A percentile compares a stretch with the other conserved stretches of the same genome.
Evolutionary conservation across 352 stramenopile species (phyloP).

Genomic region (Phytophthora meadii): DNA sequence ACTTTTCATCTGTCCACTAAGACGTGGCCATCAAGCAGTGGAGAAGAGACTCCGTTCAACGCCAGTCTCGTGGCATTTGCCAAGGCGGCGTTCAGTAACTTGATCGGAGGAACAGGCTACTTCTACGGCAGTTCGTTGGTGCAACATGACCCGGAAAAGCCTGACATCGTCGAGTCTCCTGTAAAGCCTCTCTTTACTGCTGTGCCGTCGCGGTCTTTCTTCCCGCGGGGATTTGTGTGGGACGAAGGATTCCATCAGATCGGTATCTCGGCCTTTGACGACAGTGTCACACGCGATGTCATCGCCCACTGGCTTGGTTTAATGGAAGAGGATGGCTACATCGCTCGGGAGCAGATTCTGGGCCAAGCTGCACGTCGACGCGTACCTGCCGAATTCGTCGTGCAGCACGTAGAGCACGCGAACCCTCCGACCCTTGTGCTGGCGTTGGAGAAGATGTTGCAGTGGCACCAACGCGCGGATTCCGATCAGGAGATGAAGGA

Average conservation of each 20-base stretch:
- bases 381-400: constrained; percentile 90
- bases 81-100: constrained; percentile 88
- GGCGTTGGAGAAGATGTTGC: constrained; percentile 81
- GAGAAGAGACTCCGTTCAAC: constrained; percentile 46
- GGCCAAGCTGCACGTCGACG: constrained; percentile 67
- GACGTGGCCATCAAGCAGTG: constrained; percentile 22
- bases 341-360: constrained; percentile 93
- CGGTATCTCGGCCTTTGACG: constrained; percentile 81
- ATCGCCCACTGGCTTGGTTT: constrained; percentile 89
- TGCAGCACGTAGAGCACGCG: constrained; percentile 91
- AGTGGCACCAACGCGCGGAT: constrained; percentile 28
- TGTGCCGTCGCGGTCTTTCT: constrained; percentile 94
- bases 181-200: constrained; percentile 83
- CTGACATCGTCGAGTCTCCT: constrained; percentile 46
- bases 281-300: constrained; percentile 74
- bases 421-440: constrained; percentile 94
- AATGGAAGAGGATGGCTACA: constrained; percentile 92
- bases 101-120: constrained; percentile 90
- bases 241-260: constrained; percentile 96
- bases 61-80: constrained; percentile 73
- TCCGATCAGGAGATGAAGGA: constrained; percentile 32
- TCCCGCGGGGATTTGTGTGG: constrained; percentile 94
- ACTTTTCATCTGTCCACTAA: constrained; percentile 60
- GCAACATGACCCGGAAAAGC: constrained; percentile 57
- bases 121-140: constrained; percentile 90